A percentile compares a stretch with the other conserved stretches of the same genome.
phyloP scores from a whole-genome alignment of 2,329 filamentous ascomycete genomes.

The Verticillium klebahnii region DNA sequence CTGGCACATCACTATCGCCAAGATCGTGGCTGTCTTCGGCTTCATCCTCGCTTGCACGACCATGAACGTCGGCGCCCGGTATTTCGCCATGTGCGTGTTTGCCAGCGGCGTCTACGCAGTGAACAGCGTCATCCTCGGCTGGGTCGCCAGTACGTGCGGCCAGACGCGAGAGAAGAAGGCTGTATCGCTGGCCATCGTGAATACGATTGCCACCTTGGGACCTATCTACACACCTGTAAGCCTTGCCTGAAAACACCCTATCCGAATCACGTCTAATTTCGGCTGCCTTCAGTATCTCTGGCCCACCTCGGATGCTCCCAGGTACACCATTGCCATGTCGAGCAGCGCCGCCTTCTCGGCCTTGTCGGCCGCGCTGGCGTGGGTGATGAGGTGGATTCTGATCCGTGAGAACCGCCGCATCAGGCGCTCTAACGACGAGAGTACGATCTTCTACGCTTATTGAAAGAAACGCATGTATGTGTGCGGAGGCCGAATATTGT shows the following conservation, averaged over 20 bases:
- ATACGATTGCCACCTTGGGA: slow-evolving; percentile 14
- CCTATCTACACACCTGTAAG: slow-evolving; percentile 11
- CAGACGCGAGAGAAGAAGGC: slow-evolving; percentile 33
- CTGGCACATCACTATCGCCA: slow-evolving; percentile 10
- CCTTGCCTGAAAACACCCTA: too few relatives aligned
- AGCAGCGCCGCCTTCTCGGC: slow-evolving; percentile 19
- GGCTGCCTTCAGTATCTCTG: slow-evolving; percentile 2
- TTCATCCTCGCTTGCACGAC: slow-evolving; percentile 6
- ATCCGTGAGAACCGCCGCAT: slow-evolving; percentile 18
- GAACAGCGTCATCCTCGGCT: slow-evolving; percentile 13
- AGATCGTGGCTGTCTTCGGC: slow-evolving; percentile 7
- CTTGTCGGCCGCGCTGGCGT: slow-evolving; percentile 17
- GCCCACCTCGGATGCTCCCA: slow-evolving; percentile 1
- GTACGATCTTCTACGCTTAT: slow-evolving; percentile 9
- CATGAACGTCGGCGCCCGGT: slow-evolving; percentile 31
- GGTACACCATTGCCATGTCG: too few relatives aligned
- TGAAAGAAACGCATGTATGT: not conserved
- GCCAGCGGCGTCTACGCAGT: slow-evolving; percentile 32
- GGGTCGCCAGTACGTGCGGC: too few relatives aligned
- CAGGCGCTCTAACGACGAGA: slow-evolving; percentile 4
- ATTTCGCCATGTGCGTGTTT: slow-evolving; percentile 26
- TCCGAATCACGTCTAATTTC: not conserved
- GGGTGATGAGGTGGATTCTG: slow-evolving; percentile 19
- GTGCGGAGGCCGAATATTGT: too few relatives aligned
- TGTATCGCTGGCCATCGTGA: slow-evolving; percentile 16